Base-by-base conservation (phyloP, 2,329 filamentous ascomycete genomes). In the Plectosphaerella sp. region DNA sequence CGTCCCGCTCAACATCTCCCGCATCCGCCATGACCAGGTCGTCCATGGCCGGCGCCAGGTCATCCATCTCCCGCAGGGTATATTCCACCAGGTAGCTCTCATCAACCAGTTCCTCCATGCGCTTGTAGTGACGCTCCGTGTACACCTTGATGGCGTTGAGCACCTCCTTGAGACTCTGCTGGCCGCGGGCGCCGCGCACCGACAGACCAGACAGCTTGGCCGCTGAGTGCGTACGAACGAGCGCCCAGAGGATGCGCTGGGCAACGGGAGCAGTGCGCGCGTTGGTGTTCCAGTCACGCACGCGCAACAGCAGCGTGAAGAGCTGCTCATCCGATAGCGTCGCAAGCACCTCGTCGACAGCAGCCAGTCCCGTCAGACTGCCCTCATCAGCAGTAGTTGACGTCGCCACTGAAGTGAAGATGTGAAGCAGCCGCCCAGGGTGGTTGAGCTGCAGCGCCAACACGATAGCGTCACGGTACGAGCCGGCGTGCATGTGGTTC, bases 231-330 rank as follows among this genome's bases (percentile, higher is more conserved):
- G 85, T 88, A 58, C 84, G 84, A 49, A 96, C 84, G 8, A 99
- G 65, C 1, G 88, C 83, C 74, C 85, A 88, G 8, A 99, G 73
- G 14, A 99, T 86, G 35, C 87, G 83, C 70, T 99, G 94, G 1
- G 94, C 89, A 1, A 97, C 84, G 5, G 86, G 81, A 1, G 91
- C 87, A 4, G 91, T 96, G 55, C 90, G 82, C 0, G 91, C 91
- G 61, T 97, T 97, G 5, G 94, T 96, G 67, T 99, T 99, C 94
- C 94, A 99, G 71, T 99, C 94, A 45, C 95, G 82, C 45, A 97
- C 72, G 53, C 94, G 80, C 37, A 93, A 76, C 1, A 99, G 79
- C 14, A 99, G 79, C 7, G 84, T 77, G 70, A 90, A 95, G 14
- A 99, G 80, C 66, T 97, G 93, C 60, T 93, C 88, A 60, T 94